Base-by-base conservation (phyloP, 495 filamentous ascomycete genomes). In the Aspergillus haitiensis region DNA sequence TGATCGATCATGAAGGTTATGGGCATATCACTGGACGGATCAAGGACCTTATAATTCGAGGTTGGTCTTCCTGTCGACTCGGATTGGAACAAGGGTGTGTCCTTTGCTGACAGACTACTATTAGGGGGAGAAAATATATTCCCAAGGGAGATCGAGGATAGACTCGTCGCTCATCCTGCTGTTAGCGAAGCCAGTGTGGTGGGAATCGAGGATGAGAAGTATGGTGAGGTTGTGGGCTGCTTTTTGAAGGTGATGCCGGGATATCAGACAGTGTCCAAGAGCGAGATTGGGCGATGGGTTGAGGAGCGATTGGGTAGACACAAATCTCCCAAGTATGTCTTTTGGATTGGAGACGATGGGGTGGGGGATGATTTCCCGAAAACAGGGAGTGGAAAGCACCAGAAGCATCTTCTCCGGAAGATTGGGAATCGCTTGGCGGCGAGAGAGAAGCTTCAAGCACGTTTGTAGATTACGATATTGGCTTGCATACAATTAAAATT, bases 111-210 rank as follows among this genome's bases (percentile, higher is more conserved):
- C 44, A 2, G 39, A 15, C 9, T 8, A 21, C 18, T 49, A 6
- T 1, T 5, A 71, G 70, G 70, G 10, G 91, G 91, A 11, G 90
- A 96, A 69, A 96, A 95, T 67, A 88, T 89, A 50, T 87, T 86
- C 59, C 86, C 86, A 1, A 75, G 86, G 18, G 86, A 89, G 63
- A 88, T 88, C 55, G 86, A 89, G 70, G 83, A 86, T 63, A 75
- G 85, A 33, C 73, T 88, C 8, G 61, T 79, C 5, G 72, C 72
- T n/a, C 86, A 88, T 64, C 73, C 82, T 0, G 65, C 70, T 4
- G 76, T 89, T 21, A 57, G 70, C 0, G 68, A 79, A n/a, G 85
- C 86, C 5, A 73, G 83, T 9, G 86, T 88, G 0, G 79, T 87
- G 27, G 86, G 84, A 0, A 69, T 89, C 3, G 75, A 81, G 45